Evolutionary conservation across 192 early-diverging fungal species (phyloP), one percentile per base, ranked within the genome.

Genomic region (Rhizophlyctis rosea): DNA sequence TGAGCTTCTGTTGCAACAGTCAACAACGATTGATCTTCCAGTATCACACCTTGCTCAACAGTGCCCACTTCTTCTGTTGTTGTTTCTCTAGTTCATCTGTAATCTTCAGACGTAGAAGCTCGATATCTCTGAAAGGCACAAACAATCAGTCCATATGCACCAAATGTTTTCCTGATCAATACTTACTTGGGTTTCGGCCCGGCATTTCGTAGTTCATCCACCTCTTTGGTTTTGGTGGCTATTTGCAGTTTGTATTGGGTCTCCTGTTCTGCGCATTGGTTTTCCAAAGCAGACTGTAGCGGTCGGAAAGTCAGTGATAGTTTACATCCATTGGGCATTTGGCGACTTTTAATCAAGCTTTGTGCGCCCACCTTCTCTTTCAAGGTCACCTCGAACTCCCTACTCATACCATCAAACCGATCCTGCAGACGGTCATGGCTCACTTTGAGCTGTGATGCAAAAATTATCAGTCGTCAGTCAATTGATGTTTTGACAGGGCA

Each of bases 351-450:
- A n/a, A n/a, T n/a, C n/a, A n/a, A n/a, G n/a, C n/a, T n/a, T n/a
- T n/a, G n/a, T n/a, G n/a, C n/a, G n/a, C 47, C 3, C 18, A 68
- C 75, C 62, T 76, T 76, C 47, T 76, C 75, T 51, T 76, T 76
- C 7, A 5, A 13, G 25, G 47, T 32, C 0, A 70, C 32, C 14
- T 57, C 59, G 62, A 33, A 67, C 54, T 76, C 68, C 47, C 58
- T 51, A 7, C 14, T 34, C 9, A 74, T 54, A 16, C 34, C 47
- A 29, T 54, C 65, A 30, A 59, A 49, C 35, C 47, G 52, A n/a
- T 68, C 59, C 32, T 72, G 64, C 5, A 67, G 34, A 2, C 39
- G 52, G 7, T 67, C 75, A 55, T 67, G 48, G 23, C 33, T 57
- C 14, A 35, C 48, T 50, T 73, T 64, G n/a, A 73, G 62, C 68